Conservation (phyloP, 2,329 filamentous ascomycete genomes). For the Aureobasidium subglaciale region DNA sequence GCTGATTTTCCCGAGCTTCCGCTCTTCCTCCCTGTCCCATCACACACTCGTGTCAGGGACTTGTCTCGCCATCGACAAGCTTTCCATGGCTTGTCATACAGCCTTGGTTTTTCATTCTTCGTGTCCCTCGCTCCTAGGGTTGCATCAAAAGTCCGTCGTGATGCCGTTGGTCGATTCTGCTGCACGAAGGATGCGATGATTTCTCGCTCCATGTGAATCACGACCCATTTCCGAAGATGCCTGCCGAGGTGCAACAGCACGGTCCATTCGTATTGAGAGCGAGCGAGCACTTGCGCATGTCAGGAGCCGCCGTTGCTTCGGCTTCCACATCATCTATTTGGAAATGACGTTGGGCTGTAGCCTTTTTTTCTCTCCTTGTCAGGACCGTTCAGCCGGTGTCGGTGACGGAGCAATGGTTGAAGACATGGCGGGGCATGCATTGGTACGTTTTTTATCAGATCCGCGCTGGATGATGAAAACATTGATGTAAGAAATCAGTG, state of each 20-base stretch:
- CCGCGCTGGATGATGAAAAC: constrained; percentile 3
- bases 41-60: neutral
- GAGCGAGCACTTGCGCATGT: neutral
- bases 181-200: neutral
- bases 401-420: neutral
- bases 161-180: neutral
- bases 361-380: neutral
- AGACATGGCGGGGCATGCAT: constrained; percentile 9
- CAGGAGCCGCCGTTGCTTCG: neutral
- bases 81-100: neutral
- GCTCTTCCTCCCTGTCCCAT: neutral
- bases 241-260: neutral
- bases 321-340: neutral
- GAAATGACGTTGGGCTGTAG: constrained; percentile 1
- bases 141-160: neutral
- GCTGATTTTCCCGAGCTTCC: neutral
- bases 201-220: neutral
- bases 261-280: neutral
- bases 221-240: neutral
- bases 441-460: constrained; percentile 16
- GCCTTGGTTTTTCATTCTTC: neutral
- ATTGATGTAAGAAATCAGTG: neutral
- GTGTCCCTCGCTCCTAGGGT: neutral
- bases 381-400: constrained; percentile 1
- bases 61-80: constrained; percentile 3